Evolutionary conservation across 345 rosid genomes (phyloP).

Genomic region (Euclidium syriacum): DNA sequence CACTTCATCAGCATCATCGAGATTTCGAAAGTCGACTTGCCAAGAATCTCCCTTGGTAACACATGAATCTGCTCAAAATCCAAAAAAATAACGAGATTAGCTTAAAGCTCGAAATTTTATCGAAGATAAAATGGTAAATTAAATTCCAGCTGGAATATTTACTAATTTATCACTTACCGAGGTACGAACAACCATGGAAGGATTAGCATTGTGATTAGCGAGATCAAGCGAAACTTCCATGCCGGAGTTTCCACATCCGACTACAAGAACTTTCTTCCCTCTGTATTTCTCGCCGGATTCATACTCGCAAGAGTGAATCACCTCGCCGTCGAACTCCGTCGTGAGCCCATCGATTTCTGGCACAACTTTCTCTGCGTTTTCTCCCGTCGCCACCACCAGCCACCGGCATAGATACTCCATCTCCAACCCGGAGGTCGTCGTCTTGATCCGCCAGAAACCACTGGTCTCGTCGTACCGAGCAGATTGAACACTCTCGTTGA

Average conservation of each 20-base stretch:
- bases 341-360: conserved; percentile 64
- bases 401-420: conserved; percentile 66
- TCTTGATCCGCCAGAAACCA: conserved; percentile 58
- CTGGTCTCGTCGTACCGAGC: conserved; percentile 64
- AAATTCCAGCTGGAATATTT: neutral
- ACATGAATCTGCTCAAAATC: conserved; percentile 44
- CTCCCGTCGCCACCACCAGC: conserved; percentile 86
- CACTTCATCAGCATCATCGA: conserved; percentile 46
- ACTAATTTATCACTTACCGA: conserved; percentile 42
- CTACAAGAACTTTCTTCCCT: conserved; percentile 57
- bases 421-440: conserved; percentile 36
- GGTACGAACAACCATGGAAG: conserved; percentile 66
- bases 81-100: neutral
- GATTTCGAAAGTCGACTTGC: conserved; percentile 47
- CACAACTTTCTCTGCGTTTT: conserved; percentile 59
- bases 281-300: conserved; percentile 55
- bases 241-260: conserved; percentile 82
- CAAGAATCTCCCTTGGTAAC: conserved; percentile 42
- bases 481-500: conserved; percentile 64
- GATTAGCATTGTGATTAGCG: conserved; percentile 50
- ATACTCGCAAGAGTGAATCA: conserved; percentile 49
- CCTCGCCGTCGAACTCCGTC: conserved; percentile 45
- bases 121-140: neutral
- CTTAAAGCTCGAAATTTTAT: neutral
- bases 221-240: conserved; percentile 83